Evolutionary conservation across 495 filamentous ascomycete species (phyloP).

Genomic region (Trypethelium eluteriae): DNA sequence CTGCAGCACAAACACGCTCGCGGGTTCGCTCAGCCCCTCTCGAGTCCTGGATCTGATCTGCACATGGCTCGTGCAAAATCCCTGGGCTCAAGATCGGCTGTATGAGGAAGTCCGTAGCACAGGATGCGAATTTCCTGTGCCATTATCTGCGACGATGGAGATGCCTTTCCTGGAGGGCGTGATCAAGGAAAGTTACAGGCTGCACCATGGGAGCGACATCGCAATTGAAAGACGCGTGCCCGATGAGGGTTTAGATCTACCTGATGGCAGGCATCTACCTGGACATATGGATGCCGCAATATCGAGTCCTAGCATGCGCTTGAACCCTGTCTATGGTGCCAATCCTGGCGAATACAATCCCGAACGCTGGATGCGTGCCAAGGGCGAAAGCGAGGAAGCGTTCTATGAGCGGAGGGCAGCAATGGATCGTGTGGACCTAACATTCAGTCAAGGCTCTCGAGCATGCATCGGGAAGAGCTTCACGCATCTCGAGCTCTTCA

Average conservation of each 20-base stretch:
- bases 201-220: slow-evolving; percentile 3
- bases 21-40: slow-evolving; percentile 4
- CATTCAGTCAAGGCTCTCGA: slow-evolving; percentile 6
- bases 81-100: slow-evolving; percentile 9
- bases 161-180: slow-evolving; percentile 8
- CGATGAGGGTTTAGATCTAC: not conserved
- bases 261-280: slow-evolving; percentile 1
- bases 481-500: slow-evolving; percentile 8
- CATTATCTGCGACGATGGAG: slow-evolving; percentile 1
- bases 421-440: slow-evolving; percentile 1
- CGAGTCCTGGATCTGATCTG: slow-evolving; percentile 9
- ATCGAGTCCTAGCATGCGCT: slow-evolving; percentile 4
- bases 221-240: slow-evolving; percentile 1
- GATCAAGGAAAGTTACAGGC: slow-evolving; percentile 5
- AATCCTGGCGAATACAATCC: slow-evolving; percentile 8
- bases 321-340: not conserved
- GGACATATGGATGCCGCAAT: slow-evolving; percentile 8
- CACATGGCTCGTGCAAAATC: slow-evolving; percentile 5
- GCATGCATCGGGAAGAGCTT: slow-evolving; percentile 8
- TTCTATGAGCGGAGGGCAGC: slow-evolving; percentile 1
- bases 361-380: slow-evolving; percentile 5
- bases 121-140: not conserved
- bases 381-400: not conserved
- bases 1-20: slow-evolving; percentile 7
- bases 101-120: slow-evolving; percentile 6